Evolutionary conservation across 2,329 filamentous ascomycete species (phyloP).

Genomic region (Colletotrichum sp.): DNA sequence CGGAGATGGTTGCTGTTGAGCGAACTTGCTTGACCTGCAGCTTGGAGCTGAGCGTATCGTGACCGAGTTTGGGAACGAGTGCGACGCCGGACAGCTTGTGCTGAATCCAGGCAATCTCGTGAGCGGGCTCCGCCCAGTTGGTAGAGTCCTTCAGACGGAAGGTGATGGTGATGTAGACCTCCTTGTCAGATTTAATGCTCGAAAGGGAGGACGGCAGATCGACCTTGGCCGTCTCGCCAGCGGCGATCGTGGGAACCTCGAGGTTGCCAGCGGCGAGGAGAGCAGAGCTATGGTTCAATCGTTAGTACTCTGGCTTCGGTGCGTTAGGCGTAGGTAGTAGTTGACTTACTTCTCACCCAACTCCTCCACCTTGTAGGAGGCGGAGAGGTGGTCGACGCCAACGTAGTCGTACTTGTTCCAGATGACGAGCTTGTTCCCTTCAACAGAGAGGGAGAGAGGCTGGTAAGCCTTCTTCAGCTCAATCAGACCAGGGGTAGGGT

Average conservation of each 20-base stretch:
- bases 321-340: background rate
- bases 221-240: constrained; percentile 40
- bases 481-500: constrained; percentile 59
- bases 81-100: constrained; percentile 38
- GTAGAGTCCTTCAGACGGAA: constrained; percentile 47
- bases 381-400: constrained; percentile 45
- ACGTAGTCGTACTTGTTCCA: constrained; percentile 53
- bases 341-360: constrained; percentile 43
- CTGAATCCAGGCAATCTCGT: constrained; percentile 63
- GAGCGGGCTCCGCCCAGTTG: constrained; percentile 55
- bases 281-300: constrained; percentile 15
- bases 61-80: constrained; percentile 17
- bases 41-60: constrained; percentile 20
- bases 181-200: constrained; percentile 33
- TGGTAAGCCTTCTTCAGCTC: constrained; percentile 65
- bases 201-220: constrained; percentile 33
- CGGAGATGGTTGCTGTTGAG: constrained; percentile 31
- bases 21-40: constrained; percentile 27
- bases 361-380: constrained; percentile 48
- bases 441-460: constrained; percentile 50
- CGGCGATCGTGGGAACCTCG: constrained; percentile 42
- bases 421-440: constrained; percentile 41
- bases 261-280: constrained; percentile 40
- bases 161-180: constrained; percentile 51
- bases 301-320: constrained; percentile 2